Percentiles rank a stretch among this genome's conserved stretches.
phyloP scores from a whole-genome alignment of 371 early-diverging fungal genomes.

The Apophysomyces elegans region DNA sequence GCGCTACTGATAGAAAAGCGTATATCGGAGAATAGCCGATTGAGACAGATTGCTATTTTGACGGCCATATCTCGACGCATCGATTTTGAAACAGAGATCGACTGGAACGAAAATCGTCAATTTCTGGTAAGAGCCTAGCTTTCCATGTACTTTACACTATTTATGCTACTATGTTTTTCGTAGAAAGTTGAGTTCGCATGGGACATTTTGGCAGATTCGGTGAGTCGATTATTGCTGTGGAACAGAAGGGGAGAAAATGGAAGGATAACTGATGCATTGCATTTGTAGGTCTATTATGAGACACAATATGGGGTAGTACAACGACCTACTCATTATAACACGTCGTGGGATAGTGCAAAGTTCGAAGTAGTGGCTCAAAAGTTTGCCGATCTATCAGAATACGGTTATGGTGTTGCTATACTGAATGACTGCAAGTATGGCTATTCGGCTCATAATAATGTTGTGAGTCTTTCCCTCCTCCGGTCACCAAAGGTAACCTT shows the following conservation, averaged over 20 bases:
- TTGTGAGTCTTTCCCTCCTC: conserved; percentile 81
- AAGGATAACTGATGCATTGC: background rate
- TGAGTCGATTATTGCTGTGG: conserved; percentile 5
- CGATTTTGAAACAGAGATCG: conserved; percentile 87
- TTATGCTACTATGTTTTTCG: conserved; percentile 2
- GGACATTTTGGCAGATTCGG: conserved; percentile 75
- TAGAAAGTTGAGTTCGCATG: conserved; percentile 89
- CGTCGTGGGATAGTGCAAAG: conserved; percentile 88
- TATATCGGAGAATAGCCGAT: conserved; percentile 62
- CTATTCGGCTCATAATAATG: conserved; percentile 76
- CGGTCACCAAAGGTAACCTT: conserved; percentile 76
- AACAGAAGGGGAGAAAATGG: no score
- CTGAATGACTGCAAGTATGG: conserved; percentile 92
- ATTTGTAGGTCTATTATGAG: conserved; percentile 79
- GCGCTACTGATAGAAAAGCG: conserved; percentile 67
- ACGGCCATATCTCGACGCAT: conserved; percentile 71
- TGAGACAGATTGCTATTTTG: conserved; percentile 75
- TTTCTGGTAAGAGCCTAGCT: conserved; percentile 52
- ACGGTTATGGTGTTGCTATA: conserved; percentile 88
- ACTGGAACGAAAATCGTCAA: conserved; percentile 92
- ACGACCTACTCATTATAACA: conserved; percentile 93
- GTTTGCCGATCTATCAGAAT: conserved; percentile 90
- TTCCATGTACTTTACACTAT: background rate
- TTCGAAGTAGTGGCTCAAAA: conserved; percentile 96
- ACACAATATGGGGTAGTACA: conserved; percentile 88